Conservation (phyloP, 2,329 filamentous ascomycete species). For the Alternaria gansuensis region DNA sequence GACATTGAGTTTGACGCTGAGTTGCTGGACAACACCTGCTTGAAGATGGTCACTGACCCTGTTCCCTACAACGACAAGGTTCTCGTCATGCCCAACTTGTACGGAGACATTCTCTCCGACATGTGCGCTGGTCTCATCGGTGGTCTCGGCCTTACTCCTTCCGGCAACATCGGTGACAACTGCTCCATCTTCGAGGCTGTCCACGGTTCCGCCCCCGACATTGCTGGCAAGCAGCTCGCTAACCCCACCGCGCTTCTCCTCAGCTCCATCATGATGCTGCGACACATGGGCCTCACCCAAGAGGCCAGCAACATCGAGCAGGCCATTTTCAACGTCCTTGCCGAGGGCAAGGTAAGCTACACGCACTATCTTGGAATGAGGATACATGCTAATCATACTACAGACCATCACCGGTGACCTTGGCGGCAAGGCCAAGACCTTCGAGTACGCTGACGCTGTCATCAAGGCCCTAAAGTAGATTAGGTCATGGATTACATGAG, state of each 20-base stretch:
- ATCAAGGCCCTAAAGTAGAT: conserved; percentile 68
- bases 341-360: conserved; percentile 82
- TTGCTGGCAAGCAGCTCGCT: conserved; percentile 92
- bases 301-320: conserved; percentile 90
- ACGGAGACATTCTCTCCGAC: conserved; percentile 99
- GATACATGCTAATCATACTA: conserved; percentile 24
- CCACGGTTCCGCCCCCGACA: conserved; percentile 96
- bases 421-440: conserved; percentile 94
- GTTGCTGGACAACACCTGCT: conserved; percentile 98
- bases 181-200: conserved; percentile 99
- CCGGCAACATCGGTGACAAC: conserved; percentile 98
- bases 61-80: conserved; percentile 99
- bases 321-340: conserved; percentile 93
- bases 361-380: background rate
- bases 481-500: conserved; percentile 38
- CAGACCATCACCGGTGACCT: conserved; percentile 89
- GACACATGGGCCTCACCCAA: conserved; percentile 91
- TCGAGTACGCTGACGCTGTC: conserved; percentile 92
- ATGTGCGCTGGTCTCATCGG: conserved; percentile 99
- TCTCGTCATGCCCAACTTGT: conserved; percentile 95
- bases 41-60: conserved; percentile 98
- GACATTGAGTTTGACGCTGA: conserved; percentile 96
- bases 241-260: conserved; percentile 97
- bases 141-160: conserved; percentile 94
- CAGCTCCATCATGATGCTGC: conserved; percentile 98